These are phyloP conservation scores for Auriculariales sp. DNA, from an alignment of 768 basidiomycete genomes.

Conservation along the genomic window DNA sequence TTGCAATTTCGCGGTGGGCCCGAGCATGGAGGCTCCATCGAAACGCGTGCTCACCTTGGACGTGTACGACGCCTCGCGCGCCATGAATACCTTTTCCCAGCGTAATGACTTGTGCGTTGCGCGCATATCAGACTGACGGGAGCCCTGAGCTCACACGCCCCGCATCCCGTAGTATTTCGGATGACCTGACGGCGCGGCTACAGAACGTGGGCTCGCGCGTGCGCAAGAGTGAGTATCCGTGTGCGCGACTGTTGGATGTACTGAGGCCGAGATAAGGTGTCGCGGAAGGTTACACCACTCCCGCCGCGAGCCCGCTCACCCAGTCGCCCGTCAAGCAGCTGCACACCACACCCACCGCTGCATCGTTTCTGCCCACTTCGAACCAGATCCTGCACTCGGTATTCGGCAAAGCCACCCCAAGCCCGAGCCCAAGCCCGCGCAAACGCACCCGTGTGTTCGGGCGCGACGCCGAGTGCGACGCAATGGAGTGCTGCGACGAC, in stretches of 20 bases:
- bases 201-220: slow-evolving; percentile 43
- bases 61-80: slow-evolving; percentile 13
- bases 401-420: slow-evolving; percentile 19
- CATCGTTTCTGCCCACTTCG: slow-evolving; percentile 32
- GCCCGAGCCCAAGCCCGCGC: slow-evolving; percentile 20
- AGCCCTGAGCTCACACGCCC: slow-evolving; percentile 6
- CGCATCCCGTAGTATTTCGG: slow-evolving; percentile 21
- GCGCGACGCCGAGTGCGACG: slow-evolving; percentile 10
- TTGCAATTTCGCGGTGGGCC: no score
- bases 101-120: slow-evolving; percentile 13
- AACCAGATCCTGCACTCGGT: slow-evolving; percentile 42
- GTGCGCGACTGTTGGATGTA: slow-evolving; percentile 15
- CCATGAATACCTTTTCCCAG: slow-evolving; percentile 10
- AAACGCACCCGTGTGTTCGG: slow-evolving; percentile 20
- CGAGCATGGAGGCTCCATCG: slow-evolving; percentile 7
- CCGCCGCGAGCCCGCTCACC: slow-evolving; percentile 11
- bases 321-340: slow-evolving; percentile 16
- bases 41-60: slow-evolving; percentile 24
- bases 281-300: slow-evolving; percentile 38
- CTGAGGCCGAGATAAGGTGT: slow-evolving; percentile 30
- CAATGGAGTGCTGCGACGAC: no score
- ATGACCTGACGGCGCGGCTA: slow-evolving; percentile 39
- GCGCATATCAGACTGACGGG: slow-evolving; percentile 6
- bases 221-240: slow-evolving; percentile 37
- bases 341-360: slow-evolving; percentile 12